phyloP scores from a whole-genome alignment of 148 eudicot species.

The Camellia sinensis region DNA sequence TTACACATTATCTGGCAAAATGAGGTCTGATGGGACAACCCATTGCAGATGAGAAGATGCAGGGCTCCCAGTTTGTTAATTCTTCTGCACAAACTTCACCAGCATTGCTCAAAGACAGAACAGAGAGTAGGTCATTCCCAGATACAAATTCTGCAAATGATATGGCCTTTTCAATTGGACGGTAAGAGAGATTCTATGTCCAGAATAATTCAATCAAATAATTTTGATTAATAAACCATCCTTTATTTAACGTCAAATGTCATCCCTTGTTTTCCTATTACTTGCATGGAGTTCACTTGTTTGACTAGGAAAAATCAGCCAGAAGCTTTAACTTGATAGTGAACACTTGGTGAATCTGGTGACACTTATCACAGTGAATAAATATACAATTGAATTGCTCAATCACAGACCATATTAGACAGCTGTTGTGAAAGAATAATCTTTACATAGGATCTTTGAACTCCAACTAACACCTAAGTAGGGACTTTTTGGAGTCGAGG shows the following conservation, averaged over 20 bases:
- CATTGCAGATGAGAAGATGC: conserved; percentile 85
- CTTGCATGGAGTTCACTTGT: neutral
- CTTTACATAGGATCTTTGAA: neutral
- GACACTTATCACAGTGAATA: neutral
- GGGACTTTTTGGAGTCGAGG: neutral
- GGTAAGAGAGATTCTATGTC: conserved; percentile 54
- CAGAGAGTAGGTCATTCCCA: conserved; percentile 21
- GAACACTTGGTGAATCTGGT: neutral
- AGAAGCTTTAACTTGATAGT: neutral
- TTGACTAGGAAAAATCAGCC: neutral
- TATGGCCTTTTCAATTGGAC: conserved; percentile 48
- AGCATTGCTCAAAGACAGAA: conserved; percentile 26
- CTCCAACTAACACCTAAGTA: too few relatives aligned
- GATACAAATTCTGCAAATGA: conserved; percentile 28
- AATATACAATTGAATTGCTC: conserved; percentile 1
- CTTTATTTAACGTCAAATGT: neutral
- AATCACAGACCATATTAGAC: neutral
- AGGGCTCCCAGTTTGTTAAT: conserved; percentile 39
- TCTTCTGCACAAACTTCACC: conserved; percentile 32
- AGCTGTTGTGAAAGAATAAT: neutral
- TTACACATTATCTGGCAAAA: conserved; percentile 16
- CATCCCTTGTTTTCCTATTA: neutral
- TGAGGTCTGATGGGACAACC: conserved; percentile 41
- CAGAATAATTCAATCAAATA: neutral
- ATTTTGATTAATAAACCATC: neutral